Evolutionary conservation across 306 rosid genomes (phyloP), one percentile per base, ranked within the genome.

Genomic region (Inga leiocalycina): DNA sequence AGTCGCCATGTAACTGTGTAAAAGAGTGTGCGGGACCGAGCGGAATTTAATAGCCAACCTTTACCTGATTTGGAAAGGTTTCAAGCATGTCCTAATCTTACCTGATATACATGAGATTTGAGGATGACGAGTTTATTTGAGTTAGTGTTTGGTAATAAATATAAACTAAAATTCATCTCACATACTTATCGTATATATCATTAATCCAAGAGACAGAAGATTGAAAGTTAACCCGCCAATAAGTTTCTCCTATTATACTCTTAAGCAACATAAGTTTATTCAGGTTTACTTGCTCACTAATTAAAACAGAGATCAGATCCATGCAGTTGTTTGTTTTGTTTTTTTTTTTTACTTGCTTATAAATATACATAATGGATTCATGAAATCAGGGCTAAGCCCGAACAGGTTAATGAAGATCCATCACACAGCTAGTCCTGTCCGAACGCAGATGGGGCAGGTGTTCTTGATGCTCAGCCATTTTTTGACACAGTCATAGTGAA

Each of bases 361-460:
- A 27, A 27, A 20, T 56, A 56, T 20, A 56, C 4, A 34, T 6
- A 17, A 19, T 70, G 20, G 32, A 15, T 69, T n/a, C 51, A 69
- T 69, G 37, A 69, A 69, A 69, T 39, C 30, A 69, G 1, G 16
- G 49, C 30, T 12, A 12, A 44, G 32, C 56, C 56, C 6, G 24
- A 17, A 71, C 35, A 19, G 16, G 20, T 4, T 13, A 43, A 45
- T 12, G 13, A 43, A 71, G 13, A 44, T 83, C 74, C 35, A 24
- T 15, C 17, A 44, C 39, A 39, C 30, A 48, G 46, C 39, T 35
- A 85, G 66, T 19, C 78, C 87, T 2, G n/a, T 74, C 79, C 2
- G 30, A 54, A 80, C 79, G 84, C 91, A 86, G 14, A 79, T 37
- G 10, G 89, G 91, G 81, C 91, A 88, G 52, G 32, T 27, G 48